phyloP scores from a whole-genome alignment of 2,329 filamentous ascomycete genomes.

The Pseudogymnoascus sp. region DNA sequence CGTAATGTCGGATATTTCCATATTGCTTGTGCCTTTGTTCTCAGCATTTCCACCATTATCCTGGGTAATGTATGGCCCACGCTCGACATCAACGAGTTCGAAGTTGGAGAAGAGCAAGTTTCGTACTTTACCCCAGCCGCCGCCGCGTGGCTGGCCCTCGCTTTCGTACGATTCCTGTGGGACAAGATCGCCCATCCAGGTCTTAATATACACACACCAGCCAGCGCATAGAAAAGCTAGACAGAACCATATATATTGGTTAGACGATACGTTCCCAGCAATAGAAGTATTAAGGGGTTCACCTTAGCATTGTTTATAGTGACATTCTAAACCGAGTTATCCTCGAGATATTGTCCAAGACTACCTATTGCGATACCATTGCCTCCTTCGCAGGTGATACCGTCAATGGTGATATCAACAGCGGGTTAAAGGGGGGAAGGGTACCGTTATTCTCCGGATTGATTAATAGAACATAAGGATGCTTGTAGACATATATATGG shows the following conservation, averaged over 20 bases:
- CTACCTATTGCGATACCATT: slow-evolving; percentile 51
- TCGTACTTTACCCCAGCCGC: slow-evolving; percentile 45
- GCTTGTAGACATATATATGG: not conserved
- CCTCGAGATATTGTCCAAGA: slow-evolving; percentile 49
- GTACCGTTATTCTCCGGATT: not conserved
- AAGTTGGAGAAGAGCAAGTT: slow-evolving; percentile 48
- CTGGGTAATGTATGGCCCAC: slow-evolving; percentile 39
- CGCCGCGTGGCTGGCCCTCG: slow-evolving; percentile 41
- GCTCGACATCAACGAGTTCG: slow-evolving; percentile 37
- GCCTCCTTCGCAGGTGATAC: slow-evolving; percentile 43
- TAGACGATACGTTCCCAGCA: not conserved
- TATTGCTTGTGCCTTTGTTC: slow-evolving; percentile 41
- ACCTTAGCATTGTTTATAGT: slow-evolving; percentile 40
- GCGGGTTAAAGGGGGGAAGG: not conserved
- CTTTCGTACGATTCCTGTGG: slow-evolving; percentile 43
- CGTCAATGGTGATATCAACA: slow-evolving; percentile 38
- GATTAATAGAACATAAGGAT: not conserved
- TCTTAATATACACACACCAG: slow-evolving; percentile 48
- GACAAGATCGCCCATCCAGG: slow-evolving; percentile 44
- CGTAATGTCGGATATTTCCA: slow-evolving; percentile 42
- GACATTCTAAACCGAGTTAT: slow-evolving; percentile 44
- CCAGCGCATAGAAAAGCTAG: slow-evolving; percentile 32
- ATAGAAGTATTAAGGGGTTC: slow-evolving; percentile 33
- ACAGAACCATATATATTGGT: not conserved
- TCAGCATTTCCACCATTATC: slow-evolving; percentile 44